A percentile compares a stretch with the other conserved stretches of the same genome.
Evolutionary conservation across 2,329 filamentous ascomycete genomes (phyloP).

Genomic region (Zopfia rhizophila): DNA sequence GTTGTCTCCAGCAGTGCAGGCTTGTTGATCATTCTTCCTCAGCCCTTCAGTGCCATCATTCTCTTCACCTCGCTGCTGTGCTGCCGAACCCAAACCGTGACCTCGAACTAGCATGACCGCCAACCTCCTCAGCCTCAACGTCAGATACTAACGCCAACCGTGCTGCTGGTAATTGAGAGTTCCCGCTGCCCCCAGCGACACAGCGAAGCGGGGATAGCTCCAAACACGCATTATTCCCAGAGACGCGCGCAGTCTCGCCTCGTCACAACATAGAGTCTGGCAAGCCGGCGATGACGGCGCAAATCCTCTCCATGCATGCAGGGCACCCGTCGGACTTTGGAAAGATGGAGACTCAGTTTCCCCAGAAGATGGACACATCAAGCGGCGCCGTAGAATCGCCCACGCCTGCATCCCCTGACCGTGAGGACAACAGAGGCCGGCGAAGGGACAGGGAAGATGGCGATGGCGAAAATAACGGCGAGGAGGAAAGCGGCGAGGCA

Average conservation of each 20-base stretch:
- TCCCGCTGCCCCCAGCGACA: conserved; percentile 9
- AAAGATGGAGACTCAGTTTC: conserved; percentile 45
- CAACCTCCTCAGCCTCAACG: conserved; percentile 18
- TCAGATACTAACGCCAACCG: conserved; percentile 8
- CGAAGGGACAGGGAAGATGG: conserved; percentile 50
- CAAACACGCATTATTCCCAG: no score
- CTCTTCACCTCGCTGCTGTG: conserved; percentile 8
- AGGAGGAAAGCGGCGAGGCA: conserved; percentile 32
- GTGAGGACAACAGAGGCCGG: conserved; percentile 48
- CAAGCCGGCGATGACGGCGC: conserved; percentile 47
- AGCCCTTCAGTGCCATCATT: background rate
- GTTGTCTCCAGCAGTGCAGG: conserved; percentile 9
- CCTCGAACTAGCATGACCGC: conserved; percentile 20
- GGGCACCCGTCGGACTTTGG: conserved; percentile 48
- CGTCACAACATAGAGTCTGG: no score
- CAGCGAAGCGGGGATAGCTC: no score
- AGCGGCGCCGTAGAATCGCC: conserved; percentile 39
- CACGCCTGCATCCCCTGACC: conserved; percentile 46
- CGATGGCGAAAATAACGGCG: conserved; percentile 37
- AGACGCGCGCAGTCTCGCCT: no score
- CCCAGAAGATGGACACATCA: conserved; percentile 47
- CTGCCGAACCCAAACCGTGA: conserved; percentile 8
- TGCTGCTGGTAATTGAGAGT: conserved; percentile 13
- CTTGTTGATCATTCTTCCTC: background rate
- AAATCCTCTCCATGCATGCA: conserved; percentile 52